Base-by-base conservation (phyloP, 2,329 filamentous ascomycete species). In the Fusarium sarcochroum region DNA sequence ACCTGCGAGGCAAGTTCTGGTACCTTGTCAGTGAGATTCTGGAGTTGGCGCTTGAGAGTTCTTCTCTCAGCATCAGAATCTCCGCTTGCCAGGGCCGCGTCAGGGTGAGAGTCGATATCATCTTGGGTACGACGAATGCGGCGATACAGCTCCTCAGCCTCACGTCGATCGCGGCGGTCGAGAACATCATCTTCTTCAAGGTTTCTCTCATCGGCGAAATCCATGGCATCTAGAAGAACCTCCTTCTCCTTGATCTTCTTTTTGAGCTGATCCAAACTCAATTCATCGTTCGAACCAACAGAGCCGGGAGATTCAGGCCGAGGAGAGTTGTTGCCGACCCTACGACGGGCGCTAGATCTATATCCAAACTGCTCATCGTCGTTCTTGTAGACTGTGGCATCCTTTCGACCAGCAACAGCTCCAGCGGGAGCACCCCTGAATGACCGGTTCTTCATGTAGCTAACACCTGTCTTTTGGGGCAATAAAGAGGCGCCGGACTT, bases 191-290 rank as follows among this genome's bases (percentile, higher is more conserved):
- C 95, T 76, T 98, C 93, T 73, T 99, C 96, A 6, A 89, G 87
- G 37, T 91, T 89, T 76, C 93, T 93, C 81, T 98, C 95, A 72
- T 98, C 96, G 67, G 93, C 91, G 79, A 98, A 98, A 76, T 99
- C 96, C 82, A 98, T 95, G 1, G 96, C 96, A 80, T 99, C 95
- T 15, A 99, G 84, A 67, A 99, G 85, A 41, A 99, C 90, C 79
- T 98, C 93, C 81, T 97, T 96, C 83, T 99, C 96, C 58, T 90
- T 90, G 62, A 99, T 93, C 78, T 93, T 93, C 84, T 99, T 99
- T 72, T 89, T 91, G 60, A 99, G 82, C 78, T 98, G 94, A 27
- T 98, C 95, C 27, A 97, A 79, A 6, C 89, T 90, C 71, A 97
- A 78, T 17, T 98, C 96, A 41, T 98, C 95, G 50, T 89, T 90